These are phyloP conservation scores for Alnus rubra DNA, from an alignment of 306 rosid species.

Conservation along the genomic window DNA sequence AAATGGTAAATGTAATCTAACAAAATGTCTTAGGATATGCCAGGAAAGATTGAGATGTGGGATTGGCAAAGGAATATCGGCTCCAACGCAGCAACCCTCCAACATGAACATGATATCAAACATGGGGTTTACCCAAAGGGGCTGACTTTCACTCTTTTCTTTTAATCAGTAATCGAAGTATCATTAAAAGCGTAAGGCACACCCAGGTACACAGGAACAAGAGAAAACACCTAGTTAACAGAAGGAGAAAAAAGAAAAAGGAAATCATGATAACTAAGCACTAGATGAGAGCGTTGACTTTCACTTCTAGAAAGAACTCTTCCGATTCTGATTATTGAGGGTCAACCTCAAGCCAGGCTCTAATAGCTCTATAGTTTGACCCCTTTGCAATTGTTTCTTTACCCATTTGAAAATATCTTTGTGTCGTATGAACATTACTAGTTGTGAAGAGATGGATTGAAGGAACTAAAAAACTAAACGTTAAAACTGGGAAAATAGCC, in stretches of 20 bases:
- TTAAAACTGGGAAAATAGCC: neutral
- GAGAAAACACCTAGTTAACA: too few species aligned
- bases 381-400: neutral
- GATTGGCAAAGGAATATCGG: too few species aligned
- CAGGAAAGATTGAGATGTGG: neutral
- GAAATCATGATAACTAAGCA: too few species aligned
- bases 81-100: neutral
- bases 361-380: neutral
- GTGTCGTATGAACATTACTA: neutral
- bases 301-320: neutral
- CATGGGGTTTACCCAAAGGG: neutral
- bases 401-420: neutral
- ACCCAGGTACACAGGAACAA: too few species aligned
- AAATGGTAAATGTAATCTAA: too few species aligned
- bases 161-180: too few species aligned
- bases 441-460: too few species aligned
- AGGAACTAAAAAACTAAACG: too few species aligned
- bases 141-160: too few species aligned
- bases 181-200: too few species aligned
- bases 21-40: neutral
- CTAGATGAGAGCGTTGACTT: too few species aligned
- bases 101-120: neutral
- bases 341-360: neutral
- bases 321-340: neutral
- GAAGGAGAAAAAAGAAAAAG: too few species aligned